Evolutionary conservation across 1,284 basidiomycete genomes (phyloP), one percentile per base, ranked within the genome.

Genomic region (Chalciporus sp.): DNA sequence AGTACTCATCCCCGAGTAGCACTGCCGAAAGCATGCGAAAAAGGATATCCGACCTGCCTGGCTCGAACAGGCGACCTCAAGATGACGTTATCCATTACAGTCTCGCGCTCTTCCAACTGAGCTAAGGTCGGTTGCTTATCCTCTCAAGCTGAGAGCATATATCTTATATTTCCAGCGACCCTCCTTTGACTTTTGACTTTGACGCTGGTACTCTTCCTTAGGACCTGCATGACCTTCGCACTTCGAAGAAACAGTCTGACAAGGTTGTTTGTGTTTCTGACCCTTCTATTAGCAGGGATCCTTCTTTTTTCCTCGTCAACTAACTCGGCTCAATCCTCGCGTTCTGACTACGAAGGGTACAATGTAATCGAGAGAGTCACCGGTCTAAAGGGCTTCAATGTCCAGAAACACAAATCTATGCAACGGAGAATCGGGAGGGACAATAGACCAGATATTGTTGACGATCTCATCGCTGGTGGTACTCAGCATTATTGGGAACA

Each of bases 281-380:
- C 49, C 28, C 41, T 68, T n/a, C 20, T 71, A 2, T 39, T 68
- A 1, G 40, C 51, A 6, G 65, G 42, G 3, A 39, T 47, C 10
- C 41, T 64, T 28, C 14, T 66, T 17, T 26, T 68, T 0, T 37
- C 58, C n/a, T 57, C 58, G 1, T 51, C 55, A 7, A 53, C 66
- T 1, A 51, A 49, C 7, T 44, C 57, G 3, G 28, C 60, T 0
- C 51, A 57, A 1, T 57, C 66, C 1, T 56, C 68, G 0, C 52
- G 55, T 7, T 54, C 66, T 7, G 52, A 59, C 28, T 70, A 70
- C 39, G 46, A 61, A 42, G 58, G 55, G n/a, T 68, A 71, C 64
- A 90, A 89, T 66, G 88, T 97, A 42, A 82, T 97, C 45, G 93
- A 97, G 72, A 84, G 81, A 12, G 90, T 95, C 29, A 86, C 92